Base-by-base conservation (phyloP, 805 yeast genomes). In the Monosporozyma servazzii region DNA sequence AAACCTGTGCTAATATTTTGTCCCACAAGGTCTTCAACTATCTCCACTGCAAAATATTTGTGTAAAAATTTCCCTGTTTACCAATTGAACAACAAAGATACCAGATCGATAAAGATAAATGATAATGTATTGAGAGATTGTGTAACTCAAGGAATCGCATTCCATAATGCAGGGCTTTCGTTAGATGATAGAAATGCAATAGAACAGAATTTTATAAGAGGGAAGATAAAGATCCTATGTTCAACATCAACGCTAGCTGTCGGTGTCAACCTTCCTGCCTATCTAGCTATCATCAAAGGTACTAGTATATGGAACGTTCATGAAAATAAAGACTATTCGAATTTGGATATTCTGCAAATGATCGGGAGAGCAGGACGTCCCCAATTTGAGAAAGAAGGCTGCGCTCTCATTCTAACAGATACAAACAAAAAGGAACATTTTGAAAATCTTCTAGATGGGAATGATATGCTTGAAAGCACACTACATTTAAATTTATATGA, bases 301-400 rank as follows among this genome's bases (percentile, higher is more conserved):
- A 81, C 86, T 0, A 80, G 76, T 57, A 73, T 77, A 48, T 85
- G 84, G 78, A 65, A 62, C 18, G 75, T 74, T 20, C 75, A 75
- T 21, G 75, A 70, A 50, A 70, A 75, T 53, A 67, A 66, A 36
- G 85, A 81, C 52, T 80, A 80, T 59, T 71, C 80, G 2, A 79
- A 76, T 45, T 64, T 79, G 23, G 84, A 80, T 52, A 65, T 80
- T 30, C 61, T 78, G 42, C 85, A 81, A 56, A 81, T 81, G 86
- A 74, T 81, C 62, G 85, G 84, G 3, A 69, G 85, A 57, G 84
- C 85, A 3, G 85, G 86, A 3, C 70, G 84, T 47, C 83, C 84
- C 0, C 80, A 76, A 31, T 78, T 71, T 59, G 83, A 79, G 56
- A 70, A 69, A 3, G 73, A 72, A 36, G 77, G 74, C 3, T 67